Evolutionary conservation across 352 stramenopile genomes (phyloP), one percentile per base, ranked within the genome.

Genomic region (Elongisporangium undulatum): DNA sequence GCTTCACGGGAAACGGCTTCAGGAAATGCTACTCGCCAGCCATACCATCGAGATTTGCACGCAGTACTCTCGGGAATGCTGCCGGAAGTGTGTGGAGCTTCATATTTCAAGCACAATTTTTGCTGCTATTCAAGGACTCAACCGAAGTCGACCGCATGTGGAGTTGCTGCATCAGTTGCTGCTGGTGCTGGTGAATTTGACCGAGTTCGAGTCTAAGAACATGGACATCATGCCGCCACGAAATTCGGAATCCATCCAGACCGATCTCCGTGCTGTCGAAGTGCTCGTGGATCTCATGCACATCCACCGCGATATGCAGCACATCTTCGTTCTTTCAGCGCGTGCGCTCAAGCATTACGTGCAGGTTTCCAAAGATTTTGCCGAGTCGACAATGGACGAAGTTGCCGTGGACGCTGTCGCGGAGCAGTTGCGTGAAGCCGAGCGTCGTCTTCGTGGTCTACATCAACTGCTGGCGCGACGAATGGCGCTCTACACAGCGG

Each of bases 141-240:
- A 99, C 75, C 89, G 96, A 53, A 98, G 92, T 61, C 79, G 94
- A 7, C 96, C 95, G 21, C 97, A 99, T 68, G 71, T 98, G 5
- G 92, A 98, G 63, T 67, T 99, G n/a, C 68, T 99, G 13, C 77
- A 96, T 50, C 79, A 95, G 55, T 60, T 94, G 20, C 71, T 97
- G 20, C 64, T 88, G 0, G 83, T 96, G 20, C 61, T 96, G 6
- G 72, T 87, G 15, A 98, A 99, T 62, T 68, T 98, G 57, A 83
- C 87, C 20, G 63, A 78, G 45, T 91, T 97, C 69, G 51, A 53
- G 56, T 39, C 61, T 69, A 59, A 77, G 17, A 66, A 70, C 34
- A 63, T 64, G 54, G 63, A 80, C 24, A 79, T 90, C 49, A 79
- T 67, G 12, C 62, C 69, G 29, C 26, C 52, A 41, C 29, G 29